Evolutionary conservation across 2,329 filamentous ascomycete genomes (phyloP), one percentile per base, ranked within the genome.

Genomic region (Pseudopithomyces chartarum): DNA sequence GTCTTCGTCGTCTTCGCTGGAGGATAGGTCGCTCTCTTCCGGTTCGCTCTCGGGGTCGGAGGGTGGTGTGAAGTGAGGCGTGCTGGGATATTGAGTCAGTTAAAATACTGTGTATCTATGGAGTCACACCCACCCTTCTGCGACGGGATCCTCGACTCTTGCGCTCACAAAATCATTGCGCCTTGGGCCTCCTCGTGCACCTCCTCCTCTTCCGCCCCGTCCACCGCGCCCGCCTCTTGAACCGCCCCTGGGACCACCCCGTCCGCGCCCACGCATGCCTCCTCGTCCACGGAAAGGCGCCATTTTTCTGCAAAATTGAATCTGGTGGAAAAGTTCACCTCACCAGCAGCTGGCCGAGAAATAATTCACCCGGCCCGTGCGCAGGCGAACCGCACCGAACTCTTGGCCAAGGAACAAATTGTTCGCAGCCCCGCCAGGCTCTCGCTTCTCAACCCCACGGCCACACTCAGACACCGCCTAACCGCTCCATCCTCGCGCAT

Each of bases 151-250:
- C 49, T 66, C 62, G 19, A 69, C 59, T 46, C 71, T 63, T 26
- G 69, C 68, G 23, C 66, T 63, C 45, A 62, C 59, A 40, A 71
- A 74, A 5, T 69, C 62, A 67, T 61, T 55, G 73, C 73, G 57
- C 63, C 69, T 40, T 69, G 66, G 55, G 65, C 58, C 61, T 71
- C 58, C 61, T 71, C 62, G 59, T 52, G 60, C 70, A 60, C 65
- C 59, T 32, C 68, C 61, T 32, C 65, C 59, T 32, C 68, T 61
- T 32, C 69, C 61, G 19, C 73, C 69, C 61, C 74, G 67, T 51
- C 69, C 59, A 40, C 71, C 67, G 34, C 77, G 42, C 42, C 46
- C 54, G 10, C 58, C 73, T 56, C 73, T 66, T 47, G 33, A 45
- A 11, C 73, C 52, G 47, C 68, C 32, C 63, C 68, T 17, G 62